Conservation (phyloP, 1,139 yeast species). For the Zygoascus hellenicus region DNA sequence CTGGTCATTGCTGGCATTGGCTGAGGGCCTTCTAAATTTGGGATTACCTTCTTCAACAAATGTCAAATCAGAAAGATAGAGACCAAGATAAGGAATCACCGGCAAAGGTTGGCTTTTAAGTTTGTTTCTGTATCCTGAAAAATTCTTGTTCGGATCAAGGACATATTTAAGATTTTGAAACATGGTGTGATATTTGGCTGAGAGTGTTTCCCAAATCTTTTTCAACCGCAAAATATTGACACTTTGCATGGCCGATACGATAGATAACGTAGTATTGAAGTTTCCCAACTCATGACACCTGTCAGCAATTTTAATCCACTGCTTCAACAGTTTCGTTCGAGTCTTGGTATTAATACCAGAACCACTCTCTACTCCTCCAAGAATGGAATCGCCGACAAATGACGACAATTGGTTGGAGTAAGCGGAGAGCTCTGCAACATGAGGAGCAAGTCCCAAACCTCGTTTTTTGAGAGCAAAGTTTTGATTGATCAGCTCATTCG, state of each 20-base stretch:
- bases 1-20: conserved; percentile 12
- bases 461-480: conserved; percentile 65
- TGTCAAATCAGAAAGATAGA: conserved; percentile 80
- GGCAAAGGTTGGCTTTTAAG: conserved; percentile 60
- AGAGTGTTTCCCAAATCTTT: conserved; percentile 58
- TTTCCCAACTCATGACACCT: conserved; percentile 77
- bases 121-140: conserved; percentile 64
- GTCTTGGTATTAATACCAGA: conserved; percentile 41
- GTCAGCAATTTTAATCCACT: conserved; percentile 80
- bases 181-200: conserved; percentile 59
- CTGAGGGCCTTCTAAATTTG: conserved; percentile 42
- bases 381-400: conserved; percentile 72
- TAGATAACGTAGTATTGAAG: conserved; percentile 84
- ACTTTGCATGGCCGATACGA: conserved; percentile 77
- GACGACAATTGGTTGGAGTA: conserved; percentile 78
- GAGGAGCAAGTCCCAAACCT: conserved; percentile 57
- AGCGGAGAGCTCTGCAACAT: conserved; percentile 59
- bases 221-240: conserved; percentile 68
- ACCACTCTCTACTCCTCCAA: conserved; percentile 19
- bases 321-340: conserved; percentile 57
- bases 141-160: conserved; percentile 80
- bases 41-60: conserved; percentile 86
- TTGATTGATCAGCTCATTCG: conserved; percentile 69
- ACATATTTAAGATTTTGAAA: conserved; percentile 64
- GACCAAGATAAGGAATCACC: conserved; percentile 78